Conservation (phyloP, 345 rosid genomes). For the Camelina neglecta region DNA sequence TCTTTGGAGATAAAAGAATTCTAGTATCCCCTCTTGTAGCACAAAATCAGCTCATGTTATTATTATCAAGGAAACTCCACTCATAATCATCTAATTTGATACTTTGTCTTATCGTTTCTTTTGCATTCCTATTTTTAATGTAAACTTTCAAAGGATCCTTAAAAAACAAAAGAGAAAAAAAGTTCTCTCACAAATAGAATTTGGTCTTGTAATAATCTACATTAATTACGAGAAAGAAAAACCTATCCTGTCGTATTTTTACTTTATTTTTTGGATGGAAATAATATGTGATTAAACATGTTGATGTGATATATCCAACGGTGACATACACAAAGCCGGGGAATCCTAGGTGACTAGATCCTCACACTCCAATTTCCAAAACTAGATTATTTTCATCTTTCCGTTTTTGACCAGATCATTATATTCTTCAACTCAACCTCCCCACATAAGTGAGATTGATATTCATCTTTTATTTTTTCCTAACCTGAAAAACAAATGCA, state of each 20-base stretch:
- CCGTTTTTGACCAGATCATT: neutral
- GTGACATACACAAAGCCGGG: constrained; percentile 6
- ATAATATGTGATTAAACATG: neutral
- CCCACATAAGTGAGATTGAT: neutral
- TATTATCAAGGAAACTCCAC: too few relatives aligned
- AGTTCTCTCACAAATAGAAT: too few relatives aligned
- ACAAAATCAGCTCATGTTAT: too few relatives aligned
- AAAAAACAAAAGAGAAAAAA: too few relatives aligned
- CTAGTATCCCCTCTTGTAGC: too few relatives aligned
- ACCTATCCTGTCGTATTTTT: neutral
- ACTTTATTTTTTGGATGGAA: neutral
- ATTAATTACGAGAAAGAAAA: neutral
- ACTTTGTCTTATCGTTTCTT: too few relatives aligned
- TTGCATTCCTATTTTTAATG: too few relatives aligned
- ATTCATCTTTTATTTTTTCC: neutral
- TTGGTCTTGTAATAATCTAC: neutral
- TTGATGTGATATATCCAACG: constrained; percentile 24
- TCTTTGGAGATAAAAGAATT: too few relatives aligned
- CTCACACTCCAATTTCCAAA: constrained; percentile 3
- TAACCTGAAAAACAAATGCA: neutral
- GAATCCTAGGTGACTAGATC: constrained; percentile 34
- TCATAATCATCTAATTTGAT: too few relatives aligned
- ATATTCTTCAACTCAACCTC: neutral
- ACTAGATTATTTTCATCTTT: neutral
- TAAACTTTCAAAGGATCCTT: too few relatives aligned